Percentiles rank a stretch among this genome's conserved stretches.
Evolutionary conservation across 2,329 filamentous ascomycete species (phyloP).

Genomic region (Phialocephala subalpina): DNA sequence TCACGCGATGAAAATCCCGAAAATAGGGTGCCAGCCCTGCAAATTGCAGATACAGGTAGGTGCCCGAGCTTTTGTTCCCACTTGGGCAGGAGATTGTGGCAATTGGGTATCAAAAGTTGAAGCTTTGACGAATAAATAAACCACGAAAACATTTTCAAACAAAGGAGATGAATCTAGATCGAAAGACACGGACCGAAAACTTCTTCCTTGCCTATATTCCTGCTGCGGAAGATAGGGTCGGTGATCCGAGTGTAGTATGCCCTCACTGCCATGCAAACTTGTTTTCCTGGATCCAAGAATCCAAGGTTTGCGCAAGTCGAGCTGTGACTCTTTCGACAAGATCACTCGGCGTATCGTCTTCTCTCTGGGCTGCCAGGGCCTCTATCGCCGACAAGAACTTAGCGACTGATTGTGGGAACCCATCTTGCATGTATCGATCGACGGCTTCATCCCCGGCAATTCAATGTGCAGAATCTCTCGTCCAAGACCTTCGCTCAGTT

Average conservation of each 20-base stretch:
- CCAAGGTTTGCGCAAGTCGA: slow-evolving; percentile 22
- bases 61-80: neutral
- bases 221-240: neutral
- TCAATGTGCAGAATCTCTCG: slow-evolving; percentile 26
- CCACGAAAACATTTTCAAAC: neutral
- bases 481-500: slow-evolving; percentile 28
- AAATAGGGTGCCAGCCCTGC: neutral
- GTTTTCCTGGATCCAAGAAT: slow-evolving; percentile 25
- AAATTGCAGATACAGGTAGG: neutral
- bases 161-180: neutral
- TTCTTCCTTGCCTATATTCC: neutral
- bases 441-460: slow-evolving; percentile 24
- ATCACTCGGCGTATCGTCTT: slow-evolving; percentile 27
- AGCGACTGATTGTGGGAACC: slow-evolving; percentile 23
- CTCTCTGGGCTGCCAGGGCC: slow-evolving; percentile 20
- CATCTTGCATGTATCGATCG: slow-evolving; percentile 13
- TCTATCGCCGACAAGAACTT: slow-evolving; percentile 19
- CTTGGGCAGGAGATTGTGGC: slow-evolving; percentile 3
- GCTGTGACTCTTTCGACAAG: slow-evolving; percentile 29
- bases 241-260: neutral
- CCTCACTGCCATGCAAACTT: slow-evolving; percentile 22
- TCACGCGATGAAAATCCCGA: neutral
- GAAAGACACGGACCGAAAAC: neutral
- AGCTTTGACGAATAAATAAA: neutral
- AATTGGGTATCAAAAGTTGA: neutral